phyloP scores from a whole-genome alignment of 2,329 filamentous ascomycete genomes.

The Pseudofabraea citricarpa region DNA sequence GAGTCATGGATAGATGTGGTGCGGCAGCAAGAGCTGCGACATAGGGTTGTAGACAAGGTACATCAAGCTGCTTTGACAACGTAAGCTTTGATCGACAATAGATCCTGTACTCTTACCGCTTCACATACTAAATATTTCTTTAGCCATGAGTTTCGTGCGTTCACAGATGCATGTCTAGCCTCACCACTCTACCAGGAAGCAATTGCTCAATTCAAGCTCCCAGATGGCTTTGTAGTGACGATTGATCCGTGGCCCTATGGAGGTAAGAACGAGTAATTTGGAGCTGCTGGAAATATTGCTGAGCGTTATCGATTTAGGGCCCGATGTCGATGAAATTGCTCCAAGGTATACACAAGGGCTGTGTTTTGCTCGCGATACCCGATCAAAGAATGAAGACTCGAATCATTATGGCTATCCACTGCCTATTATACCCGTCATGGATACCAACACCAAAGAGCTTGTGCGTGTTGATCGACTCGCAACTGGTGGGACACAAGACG shows the following conservation, averaged over 20 bases:
- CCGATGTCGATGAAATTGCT: conserved; percentile 33
- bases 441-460: conserved; percentile 37
- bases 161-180: conserved; percentile 42
- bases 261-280: conserved; percentile 22
- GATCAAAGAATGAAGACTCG: conserved; percentile 17
- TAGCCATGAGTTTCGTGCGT: conserved; percentile 38
- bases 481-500: conserved; percentile 25
- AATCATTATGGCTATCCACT: conserved; percentile 46
- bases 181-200: conserved; percentile 46
- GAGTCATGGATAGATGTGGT: conserved; percentile 48
- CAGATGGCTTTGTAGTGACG: conserved; percentile 46
- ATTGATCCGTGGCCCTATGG: conserved; percentile 50
- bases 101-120: not conserved
- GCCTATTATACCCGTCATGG: conserved; percentile 38
- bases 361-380: conserved; percentile 42
- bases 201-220: conserved; percentile 42
- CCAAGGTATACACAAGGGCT: conserved; percentile 42
- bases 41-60: conserved; percentile 41
- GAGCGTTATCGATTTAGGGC: conserved; percentile 2
- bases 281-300: not conserved
- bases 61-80: conserved; percentile 42
- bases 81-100: conserved; percentile 20
- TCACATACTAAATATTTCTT: conserved; percentile 9
- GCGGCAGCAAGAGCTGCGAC: conserved; percentile 33
- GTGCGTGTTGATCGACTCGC: conserved; percentile 41